phyloP scores from a whole-genome alignment of 139 green algal genomes.

The Chara braunii region DNA sequence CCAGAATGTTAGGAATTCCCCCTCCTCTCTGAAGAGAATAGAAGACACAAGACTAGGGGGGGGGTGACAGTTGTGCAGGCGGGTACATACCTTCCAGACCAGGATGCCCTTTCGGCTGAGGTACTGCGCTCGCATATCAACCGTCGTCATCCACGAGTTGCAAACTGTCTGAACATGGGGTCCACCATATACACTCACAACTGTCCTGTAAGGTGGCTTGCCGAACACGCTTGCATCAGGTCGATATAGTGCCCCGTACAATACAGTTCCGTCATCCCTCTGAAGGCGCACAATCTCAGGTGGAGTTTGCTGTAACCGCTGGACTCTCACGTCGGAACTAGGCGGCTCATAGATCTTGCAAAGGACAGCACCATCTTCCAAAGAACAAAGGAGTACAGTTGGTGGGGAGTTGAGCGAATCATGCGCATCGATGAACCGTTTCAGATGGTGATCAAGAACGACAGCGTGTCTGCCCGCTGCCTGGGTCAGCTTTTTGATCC shows the following conservation, averaged over 20 bases:
- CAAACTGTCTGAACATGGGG: conserved; percentile 45
- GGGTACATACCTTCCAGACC: conserved; percentile 47
- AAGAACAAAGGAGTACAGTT: conserved; percentile 22
- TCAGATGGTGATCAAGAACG: conserved; percentile 38
- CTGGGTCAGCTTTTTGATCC: conserved; percentile 13
- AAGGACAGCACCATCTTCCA: conserved; percentile 24
- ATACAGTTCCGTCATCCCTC: neutral
- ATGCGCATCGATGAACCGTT: conserved; percentile 39
- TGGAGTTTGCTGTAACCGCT: conserved; percentile 15
- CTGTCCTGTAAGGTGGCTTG: conserved; percentile 28
- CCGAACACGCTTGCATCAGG: conserved; percentile 32
- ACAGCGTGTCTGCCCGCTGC: conserved; percentile 38
- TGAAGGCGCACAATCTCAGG: conserved; percentile 31
- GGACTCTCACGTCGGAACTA: conserved; percentile 10
- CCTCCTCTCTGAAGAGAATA: too few species aligned
- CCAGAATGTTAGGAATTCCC: too few species aligned
- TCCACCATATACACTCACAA: conserved; percentile 49
- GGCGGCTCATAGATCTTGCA: conserved; percentile 29
- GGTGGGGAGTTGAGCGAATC: conserved; percentile 33
- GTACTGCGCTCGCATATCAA: conserved; percentile 48
- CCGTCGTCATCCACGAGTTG: conserved; percentile 41
- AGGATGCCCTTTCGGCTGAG: conserved; percentile 30
- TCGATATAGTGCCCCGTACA: conserved; percentile 28
- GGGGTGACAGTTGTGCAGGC: too few species aligned
- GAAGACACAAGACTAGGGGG: too few species aligned